A percentile compares a stretch with the other conserved stretches of the same genome.
Evolutionary conservation across 2,329 filamentous ascomycete genomes (phyloP).

Genomic region (Colletotrichum coccodes): DNA sequence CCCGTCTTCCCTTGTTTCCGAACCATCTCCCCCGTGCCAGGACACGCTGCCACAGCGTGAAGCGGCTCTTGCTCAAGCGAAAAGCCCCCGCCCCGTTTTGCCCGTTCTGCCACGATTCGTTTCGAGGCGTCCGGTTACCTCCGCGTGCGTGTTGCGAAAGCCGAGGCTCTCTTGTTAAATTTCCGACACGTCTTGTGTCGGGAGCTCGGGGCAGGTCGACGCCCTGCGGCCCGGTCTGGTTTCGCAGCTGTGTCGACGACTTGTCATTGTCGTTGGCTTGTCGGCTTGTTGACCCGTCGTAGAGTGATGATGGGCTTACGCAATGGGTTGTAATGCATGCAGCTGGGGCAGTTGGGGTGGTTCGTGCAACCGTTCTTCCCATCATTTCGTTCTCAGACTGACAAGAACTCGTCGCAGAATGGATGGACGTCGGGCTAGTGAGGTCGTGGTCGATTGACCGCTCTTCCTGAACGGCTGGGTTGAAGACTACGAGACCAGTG

Average conservation of each 20-base stretch:
- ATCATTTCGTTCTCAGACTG: not conserved
- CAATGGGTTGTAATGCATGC: not conserved
- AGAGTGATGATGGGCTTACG: not conserved
- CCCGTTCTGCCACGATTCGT: not conserved
- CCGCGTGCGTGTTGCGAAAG: not conserved
- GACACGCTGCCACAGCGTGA: not conserved
- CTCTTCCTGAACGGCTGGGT: not conserved
- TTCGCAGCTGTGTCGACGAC: not conserved
- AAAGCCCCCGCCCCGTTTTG: not conserved
- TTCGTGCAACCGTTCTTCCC: not conserved
- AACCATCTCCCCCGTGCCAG: not conserved
- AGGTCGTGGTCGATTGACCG: too few species aligned
- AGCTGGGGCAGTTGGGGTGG: not conserved
- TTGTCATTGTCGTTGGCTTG: not conserved
- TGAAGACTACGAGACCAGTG: not conserved
- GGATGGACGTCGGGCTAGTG: not conserved
- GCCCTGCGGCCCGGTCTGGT: not conserved
- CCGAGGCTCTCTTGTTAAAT: slow-evolving; percentile 10
- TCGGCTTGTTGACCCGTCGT: not conserved
- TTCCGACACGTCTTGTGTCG: slow-evolving; percentile 9
- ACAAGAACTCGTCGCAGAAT: not conserved
- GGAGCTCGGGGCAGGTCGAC: not conserved
- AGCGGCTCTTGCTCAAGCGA: not conserved
- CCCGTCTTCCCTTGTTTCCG: too few species aligned
- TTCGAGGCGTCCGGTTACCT: not conserved